Evolutionary conservation across 1,284 basidiomycete species (phyloP), one percentile per base, ranked within the genome.

Genomic region (Puccinia hordei): DNA sequence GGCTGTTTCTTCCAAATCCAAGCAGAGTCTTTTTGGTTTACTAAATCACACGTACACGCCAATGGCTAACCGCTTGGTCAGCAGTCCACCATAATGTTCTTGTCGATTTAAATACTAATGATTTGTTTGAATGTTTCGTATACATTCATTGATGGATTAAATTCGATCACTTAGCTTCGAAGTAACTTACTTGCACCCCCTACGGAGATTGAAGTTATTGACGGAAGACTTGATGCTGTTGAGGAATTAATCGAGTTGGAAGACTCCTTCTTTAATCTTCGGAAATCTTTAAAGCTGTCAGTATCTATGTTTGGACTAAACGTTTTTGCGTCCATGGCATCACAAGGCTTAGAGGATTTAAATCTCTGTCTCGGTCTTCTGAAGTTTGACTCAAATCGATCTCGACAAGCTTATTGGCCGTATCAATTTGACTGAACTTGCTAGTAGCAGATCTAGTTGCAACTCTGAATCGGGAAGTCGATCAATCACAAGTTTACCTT

Each of bases 261-360:
- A 66, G 78, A 80, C 17, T 61, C 57, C 10, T 66, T 65, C 35
- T 59, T 73, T 19, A 72, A 69, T 49, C 69, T 80, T 27, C 44
- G 69, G 12, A 80, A 80, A 73, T 41, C 78, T 27, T 53, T 80
- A n/a, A 80, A 73, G 49, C 69, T 46, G 78, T 80, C n/a, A 61
- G 78, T 49, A 5, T 71, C 9, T 46, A 24, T 49, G n/a, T 66
- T 22, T 12, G 35, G 10, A 4, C 19, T 33, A 1, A 19, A 27
- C 15, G 10, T n/a, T 74, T 55, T 49, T 73, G 46, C 17, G 9
- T 30, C 12, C 51, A 41, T 27, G 30, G 5, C 38, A 35, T 0
- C 44, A 30, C 8, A 17, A 30, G 6, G 38, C 51, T 44, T 13
- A 35, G 35, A 38, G 17, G 19, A 35, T 61, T n/a, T 15, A 41